These are phyloP conservation scores for Cornus florida DNA, from an alignment of 148 eudicot genomes.

Conservation along the genomic window DNA sequence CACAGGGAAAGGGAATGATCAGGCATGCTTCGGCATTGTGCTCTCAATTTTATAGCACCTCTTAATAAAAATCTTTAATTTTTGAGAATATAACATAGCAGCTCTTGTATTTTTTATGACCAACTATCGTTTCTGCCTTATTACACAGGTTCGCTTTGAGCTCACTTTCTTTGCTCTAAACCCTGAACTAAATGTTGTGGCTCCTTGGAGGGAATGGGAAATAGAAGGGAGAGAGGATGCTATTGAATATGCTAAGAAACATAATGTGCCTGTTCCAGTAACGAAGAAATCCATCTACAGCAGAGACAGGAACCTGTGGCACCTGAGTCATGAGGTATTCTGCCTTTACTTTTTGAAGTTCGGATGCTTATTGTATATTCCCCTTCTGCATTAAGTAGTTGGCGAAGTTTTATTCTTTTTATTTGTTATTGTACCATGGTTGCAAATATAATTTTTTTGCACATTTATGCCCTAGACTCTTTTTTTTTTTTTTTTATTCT, in stretches of 20 bases:
- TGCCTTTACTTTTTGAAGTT: not conserved
- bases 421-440: too few relatives aligned
- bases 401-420: too few relatives aligned
- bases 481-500: too few relatives aligned
- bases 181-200: conserved; percentile 82
- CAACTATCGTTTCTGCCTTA: not conserved
- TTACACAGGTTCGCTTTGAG: conserved; percentile 83
- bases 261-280: conserved; percentile 86
- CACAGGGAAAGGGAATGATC: conserved; percentile 97
- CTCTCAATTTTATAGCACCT: not conserved
- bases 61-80: not conserved
- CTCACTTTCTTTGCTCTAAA: conserved; percentile 88
- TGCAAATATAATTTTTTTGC: too few relatives aligned
- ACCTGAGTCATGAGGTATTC: conserved; percentile 89
- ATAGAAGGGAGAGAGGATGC: conserved; percentile 92
- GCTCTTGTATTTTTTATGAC: not conserved
- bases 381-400: not conserved
- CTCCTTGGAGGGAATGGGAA: conserved; percentile 98
- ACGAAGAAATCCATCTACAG: conserved; percentile 94
- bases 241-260: conserved; percentile 88
- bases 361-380: not conserved
- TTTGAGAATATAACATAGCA: not conserved
- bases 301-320: conserved; percentile 95
- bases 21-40: conserved; percentile 36
- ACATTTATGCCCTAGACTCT: too few relatives aligned